Base-by-base conservation (phyloP, 164 flowering plant species). In the Protea cynaroides region DNA sequence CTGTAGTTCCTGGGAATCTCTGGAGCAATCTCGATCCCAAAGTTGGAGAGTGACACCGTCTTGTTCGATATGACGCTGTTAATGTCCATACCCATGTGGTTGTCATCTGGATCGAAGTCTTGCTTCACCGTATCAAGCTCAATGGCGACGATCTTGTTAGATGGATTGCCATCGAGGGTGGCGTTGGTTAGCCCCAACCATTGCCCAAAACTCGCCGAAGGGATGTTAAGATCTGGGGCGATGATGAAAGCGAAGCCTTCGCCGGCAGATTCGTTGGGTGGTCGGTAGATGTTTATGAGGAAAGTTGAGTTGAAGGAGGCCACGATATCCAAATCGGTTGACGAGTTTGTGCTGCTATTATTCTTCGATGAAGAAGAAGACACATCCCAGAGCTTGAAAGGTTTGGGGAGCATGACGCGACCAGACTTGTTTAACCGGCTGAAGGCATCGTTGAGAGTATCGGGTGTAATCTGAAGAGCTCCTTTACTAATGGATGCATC, bases 221-320 rank as follows among this genome's bases (percentile, higher is more conserved):
- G 89, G 1, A 71, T 13, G 15, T n/a, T 3, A 13, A n/a, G 6
- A 40, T 75, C 60, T 0, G 88, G 88, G 0, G 81, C 81, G 5
- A 89, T 75, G 54, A 86, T 7, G 66, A 89, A 89, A 14, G 96
- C 81, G 3, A 89, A 60, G 18, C 96, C 96, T 43, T 85, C 84
- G 9, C 84, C 96, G 1, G 78, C 60, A 5, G 58, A 59, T 18
- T 19, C 7, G 52, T 66, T 64, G 1, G 12, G 7, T 9, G 52
- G 60, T 0, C 82, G 71, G 72, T 14, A 79, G 47, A 78, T 72
- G 73, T 80, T 86, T 37, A 86, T 17, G 21, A 69, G 8, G 59
- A 86, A 83, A 18, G 73, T 21, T n/a, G 90, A 18, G 61, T 61
- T 72, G 78, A 86, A 86, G 51, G 87, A 83, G 23, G 78, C 83